A percentile compares a stretch with the other conserved stretches of the same genome.
phyloP scores from a whole-genome alignment of 805 yeast species.

The Candida dajiaensis region DNA sequence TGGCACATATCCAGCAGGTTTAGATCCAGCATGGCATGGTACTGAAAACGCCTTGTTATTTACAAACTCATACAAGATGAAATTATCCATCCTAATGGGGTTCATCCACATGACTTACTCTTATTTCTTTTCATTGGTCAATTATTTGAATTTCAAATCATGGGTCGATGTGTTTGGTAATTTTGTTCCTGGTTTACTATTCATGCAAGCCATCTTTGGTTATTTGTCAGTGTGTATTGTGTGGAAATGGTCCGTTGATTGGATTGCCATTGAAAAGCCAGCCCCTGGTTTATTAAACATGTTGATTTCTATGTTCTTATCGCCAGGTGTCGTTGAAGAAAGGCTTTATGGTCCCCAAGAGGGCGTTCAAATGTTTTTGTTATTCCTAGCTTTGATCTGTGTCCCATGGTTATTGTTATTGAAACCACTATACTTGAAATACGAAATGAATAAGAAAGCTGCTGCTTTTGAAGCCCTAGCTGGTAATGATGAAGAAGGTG shows the following conservation, averaged over 20 bases:
- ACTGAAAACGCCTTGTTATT: constrained; percentile 87
- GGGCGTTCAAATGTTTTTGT: constrained; percentile 61
- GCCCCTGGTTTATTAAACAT: constrained; percentile 94
- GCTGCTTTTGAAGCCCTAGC: constrained; percentile 22
- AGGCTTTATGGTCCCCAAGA: constrained; percentile 78
- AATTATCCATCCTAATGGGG: constrained; percentile 91
- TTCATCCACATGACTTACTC: constrained; percentile 93
- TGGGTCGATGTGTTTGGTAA: constrained; percentile 84
- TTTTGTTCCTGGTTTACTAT: constrained; percentile 88
- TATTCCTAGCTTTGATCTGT: constrained; percentile 73
- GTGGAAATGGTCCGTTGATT: constrained; percentile 93
- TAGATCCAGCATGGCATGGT: constrained; percentile 98
- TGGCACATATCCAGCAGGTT: constrained; percentile 76
- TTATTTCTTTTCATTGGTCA: constrained; percentile 75
- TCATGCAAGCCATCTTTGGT: constrained; percentile 96
- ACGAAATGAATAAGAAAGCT: constrained; percentile 33
- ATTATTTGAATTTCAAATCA: constrained; percentile 63
- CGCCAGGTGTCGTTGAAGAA: constrained; percentile 88
- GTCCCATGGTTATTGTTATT: constrained; percentile 89
- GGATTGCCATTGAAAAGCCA: constrained; percentile 68
- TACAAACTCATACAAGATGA: constrained; percentile 96
- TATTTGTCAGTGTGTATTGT: constrained; percentile 81
- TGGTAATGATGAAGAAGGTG: constrained; percentile 26
- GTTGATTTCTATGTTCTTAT: constrained; percentile 90
- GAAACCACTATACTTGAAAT: constrained; percentile 73